Conservation (phyloP, 1,284 basidiomycete genomes). For the Puccinia horiana region DNA sequence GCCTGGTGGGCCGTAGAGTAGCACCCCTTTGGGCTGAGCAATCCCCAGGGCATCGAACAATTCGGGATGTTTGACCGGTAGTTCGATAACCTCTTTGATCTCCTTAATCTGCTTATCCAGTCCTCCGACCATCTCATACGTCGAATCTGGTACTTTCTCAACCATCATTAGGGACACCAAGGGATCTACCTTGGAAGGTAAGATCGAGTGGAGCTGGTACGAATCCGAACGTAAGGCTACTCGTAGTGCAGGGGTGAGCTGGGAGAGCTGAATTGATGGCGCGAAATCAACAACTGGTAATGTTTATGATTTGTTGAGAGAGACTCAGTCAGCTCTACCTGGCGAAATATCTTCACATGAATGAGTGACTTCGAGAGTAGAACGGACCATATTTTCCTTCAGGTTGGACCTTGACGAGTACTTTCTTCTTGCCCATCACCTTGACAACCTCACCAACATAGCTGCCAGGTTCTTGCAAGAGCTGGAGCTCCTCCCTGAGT, state of each 20-base stretch:
- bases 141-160: conserved; percentile 98
- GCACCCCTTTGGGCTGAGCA: conserved; percentile 90
- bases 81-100: conserved; percentile 98
- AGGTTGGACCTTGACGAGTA: conserved; percentile 96
- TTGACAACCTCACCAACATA: conserved; percentile 98
- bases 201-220: conserved; percentile 80
- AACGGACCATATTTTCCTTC: conserved; percentile 92
- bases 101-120: conserved; percentile 98
- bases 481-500: conserved; percentile 87
- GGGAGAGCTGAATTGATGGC: conserved; percentile 76
- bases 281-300: conserved; percentile 98
- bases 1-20: conserved; percentile 97
- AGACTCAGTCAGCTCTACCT: not conserved
- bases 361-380: not conserved
- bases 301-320: conserved; percentile 14
- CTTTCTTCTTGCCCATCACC: conserved; percentile 99
- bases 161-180: conserved; percentile 99
- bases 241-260: conserved; percentile 82
- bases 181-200: conserved; percentile 76
- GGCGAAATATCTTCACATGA: not conserved
- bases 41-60: conserved; percentile 95
- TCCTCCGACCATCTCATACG: conserved; percentile 99
- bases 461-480: conserved; percentile 92
- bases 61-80: conserved; percentile 97
- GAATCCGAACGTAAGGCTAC: conserved; percentile 94